A percentile compares a stretch with the other conserved stretches of the same genome.
Conservation (phyloP, 106 monocot genomes). For the Dendrobium nobile region DNA sequence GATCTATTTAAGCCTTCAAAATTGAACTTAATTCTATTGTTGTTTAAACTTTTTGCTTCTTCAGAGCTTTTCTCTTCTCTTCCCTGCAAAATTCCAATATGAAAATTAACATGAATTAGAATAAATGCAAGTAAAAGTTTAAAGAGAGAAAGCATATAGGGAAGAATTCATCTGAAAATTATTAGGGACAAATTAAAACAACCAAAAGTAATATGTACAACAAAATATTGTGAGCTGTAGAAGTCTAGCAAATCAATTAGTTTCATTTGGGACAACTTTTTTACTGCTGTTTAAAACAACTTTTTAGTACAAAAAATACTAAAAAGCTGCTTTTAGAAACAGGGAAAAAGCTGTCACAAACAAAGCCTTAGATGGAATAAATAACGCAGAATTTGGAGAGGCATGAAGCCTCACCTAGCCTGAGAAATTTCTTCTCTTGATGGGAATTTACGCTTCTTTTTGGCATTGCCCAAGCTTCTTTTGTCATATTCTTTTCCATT, state of each 20-base stretch:
- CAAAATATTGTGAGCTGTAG: background rate
- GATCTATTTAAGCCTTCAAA: no score
- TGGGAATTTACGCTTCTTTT: conserved; percentile 38
- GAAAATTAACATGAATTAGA: background rate
- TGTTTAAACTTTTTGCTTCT: conserved; percentile 29
- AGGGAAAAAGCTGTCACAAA: background rate
- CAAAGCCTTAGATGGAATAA: background rate
- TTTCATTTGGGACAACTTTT: no score
- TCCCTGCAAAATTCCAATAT: conserved; percentile 16
- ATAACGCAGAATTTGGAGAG: background rate
- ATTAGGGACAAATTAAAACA: background rate
- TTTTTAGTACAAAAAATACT: background rate
- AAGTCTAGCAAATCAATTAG: background rate
- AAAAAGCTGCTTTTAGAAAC: background rate
- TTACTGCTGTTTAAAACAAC: no score
- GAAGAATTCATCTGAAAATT: no score
- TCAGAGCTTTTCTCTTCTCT: conserved; percentile 28
- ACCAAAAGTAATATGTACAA: background rate
- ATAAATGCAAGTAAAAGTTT: background rate
- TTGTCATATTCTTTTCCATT: conserved; percentile 5
- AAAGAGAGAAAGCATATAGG: background rate
- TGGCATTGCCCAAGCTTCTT: background rate
- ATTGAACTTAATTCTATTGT: background rate
- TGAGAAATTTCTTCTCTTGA: conserved; percentile 29
- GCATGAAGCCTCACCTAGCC: conserved; percentile 19